Evolutionary conservation across 805 yeast genomes (phyloP).

Genomic region (Yarrowia divulgata): DNA sequence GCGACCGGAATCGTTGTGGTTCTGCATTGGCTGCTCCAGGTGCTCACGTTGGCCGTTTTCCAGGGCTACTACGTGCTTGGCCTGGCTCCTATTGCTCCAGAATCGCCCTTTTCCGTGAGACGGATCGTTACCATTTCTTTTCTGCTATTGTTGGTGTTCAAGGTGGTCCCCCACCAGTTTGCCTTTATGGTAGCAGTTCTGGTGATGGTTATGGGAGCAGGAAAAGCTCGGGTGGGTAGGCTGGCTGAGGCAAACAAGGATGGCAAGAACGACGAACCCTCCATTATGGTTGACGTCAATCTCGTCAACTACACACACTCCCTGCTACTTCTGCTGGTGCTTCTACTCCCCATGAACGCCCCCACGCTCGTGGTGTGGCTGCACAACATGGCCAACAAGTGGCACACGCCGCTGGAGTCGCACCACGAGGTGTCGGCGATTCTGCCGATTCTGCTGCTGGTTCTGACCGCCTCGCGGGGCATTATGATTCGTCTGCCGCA

Average conservation of each 20-base stretch:
- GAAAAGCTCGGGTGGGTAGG: conserved; percentile 44
- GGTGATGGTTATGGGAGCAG: conserved; percentile 63
- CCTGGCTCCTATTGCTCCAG: conserved; percentile 2
- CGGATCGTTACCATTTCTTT: conserved; percentile 11
- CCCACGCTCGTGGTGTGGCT: conserved; percentile 83
- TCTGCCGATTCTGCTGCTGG: conserved; percentile 71
- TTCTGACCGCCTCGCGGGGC: conserved; percentile 61
- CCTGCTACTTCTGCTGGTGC: conserved; percentile 68
- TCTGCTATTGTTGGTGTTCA: conserved; percentile 58
- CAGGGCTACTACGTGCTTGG: conserved; percentile 24
- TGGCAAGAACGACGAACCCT: neutral
- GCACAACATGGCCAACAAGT: conserved; percentile 75
- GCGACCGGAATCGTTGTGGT: conserved; percentile 29
- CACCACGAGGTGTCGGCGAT: conserved; percentile 85
- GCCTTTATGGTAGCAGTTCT: conserved; percentile 68
- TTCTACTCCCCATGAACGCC: conserved; percentile 78
- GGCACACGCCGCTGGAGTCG: conserved; percentile 86
- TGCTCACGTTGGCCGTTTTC: neutral
- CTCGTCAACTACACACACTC: conserved; percentile 64
- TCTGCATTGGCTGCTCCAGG: conserved; percentile 12
- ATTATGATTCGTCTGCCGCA: conserved; percentile 54
- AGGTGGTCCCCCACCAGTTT: conserved; percentile 82
- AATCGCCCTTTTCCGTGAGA: conserved; percentile 14
- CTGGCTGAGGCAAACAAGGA: neutral
- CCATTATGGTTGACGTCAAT: neutral